Evolutionary conservation across 2,329 filamentous ascomycete genomes (phyloP).

Genomic region (Neocucurbitaria cava): DNA sequence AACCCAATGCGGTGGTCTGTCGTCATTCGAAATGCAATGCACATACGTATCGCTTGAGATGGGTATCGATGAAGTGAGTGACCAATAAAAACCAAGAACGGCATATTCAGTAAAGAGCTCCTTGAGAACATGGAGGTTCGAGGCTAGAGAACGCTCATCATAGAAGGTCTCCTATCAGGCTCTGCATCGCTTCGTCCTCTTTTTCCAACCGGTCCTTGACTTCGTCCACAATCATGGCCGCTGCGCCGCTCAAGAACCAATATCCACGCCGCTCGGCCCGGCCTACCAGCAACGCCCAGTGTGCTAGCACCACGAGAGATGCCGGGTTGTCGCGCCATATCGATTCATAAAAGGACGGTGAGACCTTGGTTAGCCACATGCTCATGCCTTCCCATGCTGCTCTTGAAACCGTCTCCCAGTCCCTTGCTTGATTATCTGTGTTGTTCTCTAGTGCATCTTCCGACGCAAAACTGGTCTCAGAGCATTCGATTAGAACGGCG

Average conservation of each 20-base stretch:
- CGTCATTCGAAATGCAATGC: too few relatives aligned
- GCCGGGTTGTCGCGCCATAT: constrained; percentile 14
- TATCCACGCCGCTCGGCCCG: constrained; percentile 21
- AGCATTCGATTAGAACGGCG: constrained; percentile 25
- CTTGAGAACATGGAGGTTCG: too few relatives aligned
- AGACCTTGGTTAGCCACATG: constrained; percentile 28
- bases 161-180: neutral
- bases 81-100: too few relatives aligned
- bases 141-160: neutral
- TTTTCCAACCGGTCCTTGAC: neutral
- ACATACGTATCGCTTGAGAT: too few relatives aligned
- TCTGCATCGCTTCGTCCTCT: neutral
- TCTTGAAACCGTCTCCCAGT: neutral
- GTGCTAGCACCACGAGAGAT: constrained; percentile 32
- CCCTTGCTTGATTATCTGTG: neutral
- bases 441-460: constrained; percentile 1
- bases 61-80: too few relatives aligned
- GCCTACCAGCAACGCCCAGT: constrained; percentile 29
- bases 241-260: constrained; percentile 24
- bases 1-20: too few relatives aligned
- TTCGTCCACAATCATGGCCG: neutral
- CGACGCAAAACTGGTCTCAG: constrained; percentile 18
- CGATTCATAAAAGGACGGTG: constrained; percentile 27
- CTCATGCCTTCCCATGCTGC: constrained; percentile 20
- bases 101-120: too few relatives aligned